These are phyloP conservation scores for Monosporascus sp. DNA, from an alignment of 2,329 filamentous ascomycete species.

Conservation along the genomic window DNA sequence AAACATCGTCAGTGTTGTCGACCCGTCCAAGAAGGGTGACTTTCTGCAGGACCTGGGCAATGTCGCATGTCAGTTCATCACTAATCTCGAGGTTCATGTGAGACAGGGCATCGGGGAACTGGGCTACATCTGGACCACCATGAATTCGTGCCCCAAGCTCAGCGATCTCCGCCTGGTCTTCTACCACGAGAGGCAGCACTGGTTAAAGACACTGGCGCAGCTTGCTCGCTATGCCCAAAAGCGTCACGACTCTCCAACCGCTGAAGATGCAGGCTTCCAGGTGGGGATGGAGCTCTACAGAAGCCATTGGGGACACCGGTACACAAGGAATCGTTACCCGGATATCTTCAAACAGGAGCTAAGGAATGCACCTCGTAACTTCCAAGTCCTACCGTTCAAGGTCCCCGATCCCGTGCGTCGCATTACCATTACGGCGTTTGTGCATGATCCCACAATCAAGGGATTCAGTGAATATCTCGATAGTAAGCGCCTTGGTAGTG, in stretches of 20 bases:
- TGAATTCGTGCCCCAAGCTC: background rate
- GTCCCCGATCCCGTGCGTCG: background rate
- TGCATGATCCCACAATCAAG: background rate
- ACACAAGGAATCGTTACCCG: background rate
- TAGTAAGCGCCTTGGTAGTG: background rate
- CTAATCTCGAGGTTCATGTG: background rate
- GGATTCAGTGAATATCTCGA: background rate
- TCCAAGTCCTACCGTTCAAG: background rate
- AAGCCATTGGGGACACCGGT: background rate
- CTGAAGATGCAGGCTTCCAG: background rate
- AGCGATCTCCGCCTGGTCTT: background rate
- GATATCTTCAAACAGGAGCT: background rate
- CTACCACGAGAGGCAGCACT: background rate
- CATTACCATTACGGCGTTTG: background rate
- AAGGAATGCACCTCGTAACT: background rate
- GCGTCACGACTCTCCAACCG: background rate
- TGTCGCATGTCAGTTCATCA: background rate
- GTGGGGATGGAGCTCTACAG: background rate
- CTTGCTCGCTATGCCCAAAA: background rate
- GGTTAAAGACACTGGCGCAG: background rate
- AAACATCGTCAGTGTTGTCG: background rate
- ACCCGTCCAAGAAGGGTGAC: background rate
- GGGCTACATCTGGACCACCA: background rate
- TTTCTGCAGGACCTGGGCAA: background rate
- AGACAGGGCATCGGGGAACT: background rate